Base-by-base conservation (phyloP, 2,329 filamentous ascomycete genomes). In the Diplodia corticola region DNA sequence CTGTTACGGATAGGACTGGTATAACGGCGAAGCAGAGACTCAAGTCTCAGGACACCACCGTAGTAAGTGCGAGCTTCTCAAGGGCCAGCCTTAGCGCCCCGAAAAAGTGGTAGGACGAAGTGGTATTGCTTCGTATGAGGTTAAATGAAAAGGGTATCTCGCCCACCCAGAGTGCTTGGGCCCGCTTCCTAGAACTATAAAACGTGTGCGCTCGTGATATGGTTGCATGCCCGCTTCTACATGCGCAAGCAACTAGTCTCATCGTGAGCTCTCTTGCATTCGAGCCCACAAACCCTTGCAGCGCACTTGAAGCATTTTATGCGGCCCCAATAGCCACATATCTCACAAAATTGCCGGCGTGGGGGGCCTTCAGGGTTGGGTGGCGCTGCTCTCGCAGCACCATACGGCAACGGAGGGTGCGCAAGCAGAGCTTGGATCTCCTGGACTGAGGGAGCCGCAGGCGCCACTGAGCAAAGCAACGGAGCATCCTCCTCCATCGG, bases 1-100 rank as follows among this genome's bases (percentile, higher is more conserved):
- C 92, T 0, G 87, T 96, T 20, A 97, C 93, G 0, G 94, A 97
- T 76, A 87, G 90, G 64, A 91, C 91, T 13, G 94, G 94, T 0
- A 89, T 90, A 51, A 80, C 83, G 48, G 85, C 86, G 2, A 88
- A 86, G 70, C 83, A 89, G 75, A 81, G 84, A 61, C 82, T 84
- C 68, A 83, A 80, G 55, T 64, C 76, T 67, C 73, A 55, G 66
- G 51, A 64, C 7, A 30, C 35, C 10, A 49, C 20, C 24, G 65
- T 71, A 63, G 68, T 71, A 40, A 76, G 72, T 37, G 75, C 72
- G 6, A 77, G 73, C 2, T 78, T 77, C 57, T 57, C 59, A 26
- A 55, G 65, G 26, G 35, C 50, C 1, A 53, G 28, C 17, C 26
- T 64, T 1, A 30, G 40, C 33, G 65, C 65, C 30, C 65, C 65